These are phyloP conservation scores for Straminergon stramineum DNA, from an alignment of 225 moss, liverwort and hornwort species.

Conservation along the genomic window DNA sequence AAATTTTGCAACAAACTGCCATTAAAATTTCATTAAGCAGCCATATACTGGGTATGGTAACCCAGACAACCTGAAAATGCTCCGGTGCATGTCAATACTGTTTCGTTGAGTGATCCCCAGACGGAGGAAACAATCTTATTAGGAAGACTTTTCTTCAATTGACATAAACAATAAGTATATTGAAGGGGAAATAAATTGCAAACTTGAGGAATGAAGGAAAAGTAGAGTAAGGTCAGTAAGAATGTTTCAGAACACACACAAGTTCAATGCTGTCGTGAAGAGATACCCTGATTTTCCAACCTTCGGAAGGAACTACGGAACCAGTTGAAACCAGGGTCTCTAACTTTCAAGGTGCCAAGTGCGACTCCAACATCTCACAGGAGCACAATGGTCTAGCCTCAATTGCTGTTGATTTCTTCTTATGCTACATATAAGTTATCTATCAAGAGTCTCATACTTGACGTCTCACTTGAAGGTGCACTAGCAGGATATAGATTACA, in stretches of 20 bases:
- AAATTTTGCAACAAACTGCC: not conserved
- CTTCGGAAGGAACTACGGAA: not conserved
- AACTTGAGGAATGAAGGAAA: not conserved
- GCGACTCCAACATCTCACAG: not conserved
- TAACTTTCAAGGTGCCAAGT: not conserved
- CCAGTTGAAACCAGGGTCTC: not conserved
- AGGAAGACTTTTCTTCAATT: not conserved
- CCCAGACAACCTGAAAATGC: not conserved
- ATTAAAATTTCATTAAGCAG: not conserved
- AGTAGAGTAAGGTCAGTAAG: not conserved
- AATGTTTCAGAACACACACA: not conserved
- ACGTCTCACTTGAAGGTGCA: not conserved
- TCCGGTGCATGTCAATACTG: not conserved
- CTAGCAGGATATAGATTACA: not conserved
- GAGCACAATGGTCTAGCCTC: not conserved
- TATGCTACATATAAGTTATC: not conserved
- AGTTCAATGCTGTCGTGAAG: not conserved
- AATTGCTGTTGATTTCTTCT: not conserved
- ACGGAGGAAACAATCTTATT: not conserved
- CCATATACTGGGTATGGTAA: not conserved
- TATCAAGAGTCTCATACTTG: not conserved
- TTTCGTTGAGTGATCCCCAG: too few species aligned
- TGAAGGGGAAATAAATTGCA: not conserved
- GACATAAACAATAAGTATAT: not conserved
- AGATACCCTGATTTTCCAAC: not conserved